Evolutionary conservation across 768 basidiomycete genomes (phyloP).

Genomic region (Leucosporidium yakuticum): DNA sequence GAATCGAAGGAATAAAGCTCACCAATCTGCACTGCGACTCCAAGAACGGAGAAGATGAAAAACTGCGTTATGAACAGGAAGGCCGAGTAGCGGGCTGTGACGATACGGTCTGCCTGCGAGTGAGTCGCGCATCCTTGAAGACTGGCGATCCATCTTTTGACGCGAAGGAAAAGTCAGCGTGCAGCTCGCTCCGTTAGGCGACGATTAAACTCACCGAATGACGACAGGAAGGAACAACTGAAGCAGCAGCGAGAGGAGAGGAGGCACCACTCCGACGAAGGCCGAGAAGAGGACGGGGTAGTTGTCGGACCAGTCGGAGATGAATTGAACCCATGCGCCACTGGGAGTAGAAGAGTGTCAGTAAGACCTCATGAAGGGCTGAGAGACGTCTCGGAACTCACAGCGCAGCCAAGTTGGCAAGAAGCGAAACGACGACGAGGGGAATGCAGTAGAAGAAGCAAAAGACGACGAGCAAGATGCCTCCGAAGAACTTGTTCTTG

Average conservation of each 20-base stretch:
- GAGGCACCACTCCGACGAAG: conserved; percentile 82
- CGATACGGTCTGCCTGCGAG: conserved; percentile 61
- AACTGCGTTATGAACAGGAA: conserved; percentile 89
- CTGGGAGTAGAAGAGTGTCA: neutral
- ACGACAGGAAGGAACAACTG: conserved; percentile 69
- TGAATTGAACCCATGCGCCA: conserved; percentile 60
- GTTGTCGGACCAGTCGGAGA: conserved; percentile 61
- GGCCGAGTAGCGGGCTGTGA: conserved; percentile 83
- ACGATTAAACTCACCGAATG: conserved; percentile 61
- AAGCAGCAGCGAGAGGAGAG: conserved; percentile 77
- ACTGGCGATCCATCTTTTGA: conserved; percentile 29
- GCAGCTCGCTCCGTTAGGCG: neutral
- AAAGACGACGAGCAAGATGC: conserved; percentile 64
- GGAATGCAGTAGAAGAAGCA: conserved; percentile 96
- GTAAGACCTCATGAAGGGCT: no score
- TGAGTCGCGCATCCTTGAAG: conserved; percentile 37
- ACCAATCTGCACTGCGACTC: conserved; percentile 33
- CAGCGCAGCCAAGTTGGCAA: conserved; percentile 70
- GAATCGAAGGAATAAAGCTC: neutral
- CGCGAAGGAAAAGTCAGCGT: neutral
- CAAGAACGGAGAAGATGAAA: conserved; percentile 65
- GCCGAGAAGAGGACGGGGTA: conserved; percentile 69
- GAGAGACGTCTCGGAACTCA: no score
- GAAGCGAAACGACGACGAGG: conserved; percentile 76
- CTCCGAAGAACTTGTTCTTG: conserved; percentile 67